A percentile compares a stretch with the other conserved stretches of the same genome.
Evolutionary conservation across 192 early-diverging fungal genomes (phyloP).

Genomic region (Umbelopsis sp.): DNA sequence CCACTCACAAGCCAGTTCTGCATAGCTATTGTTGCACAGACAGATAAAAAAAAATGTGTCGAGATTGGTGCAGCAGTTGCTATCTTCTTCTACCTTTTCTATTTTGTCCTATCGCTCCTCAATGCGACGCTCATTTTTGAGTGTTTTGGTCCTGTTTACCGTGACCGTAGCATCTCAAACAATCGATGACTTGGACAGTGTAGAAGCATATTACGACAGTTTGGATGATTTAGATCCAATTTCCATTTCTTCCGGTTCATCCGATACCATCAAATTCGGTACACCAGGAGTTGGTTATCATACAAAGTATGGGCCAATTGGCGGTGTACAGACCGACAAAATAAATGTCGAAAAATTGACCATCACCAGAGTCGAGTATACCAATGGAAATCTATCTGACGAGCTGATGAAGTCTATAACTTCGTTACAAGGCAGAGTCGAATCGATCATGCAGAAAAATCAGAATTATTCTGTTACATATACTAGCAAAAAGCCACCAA

Average conservation of each 20-base stretch:
- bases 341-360: conserved; percentile 1
- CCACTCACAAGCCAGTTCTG: too few relatives aligned
- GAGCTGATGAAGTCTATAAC: not conserved
- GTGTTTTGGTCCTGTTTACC: not conserved
- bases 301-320: not conserved
- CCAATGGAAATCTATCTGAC: not conserved
- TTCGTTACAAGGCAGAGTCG: not conserved
- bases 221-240: not conserved
- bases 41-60: too few relatives aligned
- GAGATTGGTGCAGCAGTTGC: not conserved
- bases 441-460: not conserved
- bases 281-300: conserved; percentile 15
- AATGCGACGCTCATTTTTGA: conserved; percentile 2
- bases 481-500: conserved; percentile 10
- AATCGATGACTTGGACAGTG: conserved; percentile 1
- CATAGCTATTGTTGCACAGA: too few relatives aligned
- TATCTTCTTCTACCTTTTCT: not conserved
- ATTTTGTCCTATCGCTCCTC: not conserved
- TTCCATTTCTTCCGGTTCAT: not conserved
- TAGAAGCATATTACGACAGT: conserved; percentile 8
- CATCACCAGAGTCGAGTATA: not conserved
- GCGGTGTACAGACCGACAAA: conserved; percentile 15
- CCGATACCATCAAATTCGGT: not conserved
- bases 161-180: not conserved
- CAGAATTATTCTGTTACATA: conserved; percentile 22